Evolutionary conservation across 768 basidiomycete species (phyloP).

Genomic region (Trametes gibbosa): DNA sequence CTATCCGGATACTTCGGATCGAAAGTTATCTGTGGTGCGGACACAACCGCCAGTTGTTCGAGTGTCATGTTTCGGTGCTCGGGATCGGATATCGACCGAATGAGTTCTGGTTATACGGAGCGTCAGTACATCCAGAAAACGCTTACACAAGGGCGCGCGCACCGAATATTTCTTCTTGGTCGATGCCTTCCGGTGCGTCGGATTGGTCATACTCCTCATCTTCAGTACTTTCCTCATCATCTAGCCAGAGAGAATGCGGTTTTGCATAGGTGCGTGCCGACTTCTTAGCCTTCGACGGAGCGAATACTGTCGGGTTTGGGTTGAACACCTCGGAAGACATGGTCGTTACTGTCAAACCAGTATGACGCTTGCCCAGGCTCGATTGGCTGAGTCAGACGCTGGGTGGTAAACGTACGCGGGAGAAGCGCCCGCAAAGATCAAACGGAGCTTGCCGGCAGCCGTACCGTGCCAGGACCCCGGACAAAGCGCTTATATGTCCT

Average conservation of each 20-base stretch:
- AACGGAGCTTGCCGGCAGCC: slow-evolving; percentile 14
- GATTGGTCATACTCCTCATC: slow-evolving; percentile 38
- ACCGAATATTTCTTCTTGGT: slow-evolving; percentile 94
- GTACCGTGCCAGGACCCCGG: not conserved
- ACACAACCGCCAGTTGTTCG: slow-evolving; percentile 95
- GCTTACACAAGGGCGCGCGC: slow-evolving; percentile 5
- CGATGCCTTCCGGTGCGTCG: slow-evolving; percentile 63
- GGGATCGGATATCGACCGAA: slow-evolving; percentile 90
- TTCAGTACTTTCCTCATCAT: slow-evolving; percentile 29
- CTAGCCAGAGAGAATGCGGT: slow-evolving; percentile 57
- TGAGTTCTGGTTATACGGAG: slow-evolving; percentile 62
- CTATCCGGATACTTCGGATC: slow-evolving; percentile 48
- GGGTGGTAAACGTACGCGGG: not conserved
- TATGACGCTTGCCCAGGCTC: not conserved
- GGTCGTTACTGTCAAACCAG: not conserved
- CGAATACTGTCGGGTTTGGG: slow-evolving; percentile 85
- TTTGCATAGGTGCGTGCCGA: slow-evolving; percentile 37
- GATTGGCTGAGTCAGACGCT: slow-evolving; percentile 8
- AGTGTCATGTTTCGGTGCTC: slow-evolving; percentile 89
- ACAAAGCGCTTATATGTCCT: no score
- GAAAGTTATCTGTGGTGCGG: slow-evolving; percentile 76
- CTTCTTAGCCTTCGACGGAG: slow-evolving; percentile 46
- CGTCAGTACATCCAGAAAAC: not conserved
- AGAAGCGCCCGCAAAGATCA: not conserved
- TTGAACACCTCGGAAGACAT: slow-evolving; percentile 65